Evolutionary conservation across 441 rosid species (phyloP), one percentile per base, ranked within the genome.

Genomic region (Erodium chrysanthum): DNA sequence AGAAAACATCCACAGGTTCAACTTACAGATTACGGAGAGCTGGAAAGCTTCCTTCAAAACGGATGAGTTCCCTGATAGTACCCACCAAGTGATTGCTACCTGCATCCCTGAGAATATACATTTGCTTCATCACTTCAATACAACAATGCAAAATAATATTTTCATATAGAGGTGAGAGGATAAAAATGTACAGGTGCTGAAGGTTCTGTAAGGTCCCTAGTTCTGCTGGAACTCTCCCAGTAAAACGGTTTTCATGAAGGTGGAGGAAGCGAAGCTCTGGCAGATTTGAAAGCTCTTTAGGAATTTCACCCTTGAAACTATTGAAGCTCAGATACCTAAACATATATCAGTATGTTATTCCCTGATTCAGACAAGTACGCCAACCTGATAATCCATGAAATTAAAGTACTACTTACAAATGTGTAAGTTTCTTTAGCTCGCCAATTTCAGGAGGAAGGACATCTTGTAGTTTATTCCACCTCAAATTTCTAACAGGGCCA

Each of bases 401-500:
- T 17, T 40, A 0, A 70, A 70, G 40, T 11, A 17, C 59, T 66
- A 77, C 89, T 88, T 73, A 93, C 98, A 93, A 82, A 84, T 91
- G 96, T 5, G 96, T 91, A 65, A 93, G 81, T 64, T 87, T 89
- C 85, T 91, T 93, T 54, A 93, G 89, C 76, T 89, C 93, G 12
- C 97, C 95, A 71, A 93, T 85, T 81, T 93, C 97, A 0, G 90
- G 82, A 77, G 96, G 98, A 76, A 93, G 84, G 70, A 77, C 85
- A 80, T 93, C 97, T 82, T 93, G 98, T 67, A 93, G 88, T 60
- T 93, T 91, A 75, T 94, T 94, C 98, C 96, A 91, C 81, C 98
- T 86, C 81, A 93, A 81, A 81, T 94, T 93, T 72, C 98, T 94
- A 74, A 14, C 14, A 66, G 61, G 63, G 22, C 70, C 29, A 73